Percentiles rank a stretch among this genome's conserved stretches.
These are phyloP conservation scores for Durio zibethinus DNA, from an alignment of 345 rosid species.

Conservation along the genomic window DNA sequence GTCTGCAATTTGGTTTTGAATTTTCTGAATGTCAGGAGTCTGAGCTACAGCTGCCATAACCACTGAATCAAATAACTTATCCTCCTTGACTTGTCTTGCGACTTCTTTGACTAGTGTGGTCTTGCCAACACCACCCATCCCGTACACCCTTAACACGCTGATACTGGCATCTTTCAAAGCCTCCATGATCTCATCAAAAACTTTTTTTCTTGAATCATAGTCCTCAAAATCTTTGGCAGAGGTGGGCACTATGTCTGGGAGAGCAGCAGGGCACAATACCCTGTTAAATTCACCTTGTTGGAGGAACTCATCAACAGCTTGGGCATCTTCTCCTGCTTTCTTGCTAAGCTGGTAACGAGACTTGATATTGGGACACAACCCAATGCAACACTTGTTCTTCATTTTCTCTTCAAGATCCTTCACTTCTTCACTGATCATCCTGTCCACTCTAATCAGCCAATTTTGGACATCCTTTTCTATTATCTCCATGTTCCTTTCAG, in stretches of 20 bases:
- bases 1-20: conserved; percentile 9
- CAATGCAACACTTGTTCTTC: background rate
- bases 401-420: background rate
- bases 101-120: conserved; percentile 14
- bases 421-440: background rate
- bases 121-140: conserved; percentile 25
- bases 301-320: too few species aligned
- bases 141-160: conserved; percentile 15
- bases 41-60: conserved; percentile 1
- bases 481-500: background rate
- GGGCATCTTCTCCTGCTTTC: background rate
- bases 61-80: conserved; percentile 15
- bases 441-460: background rate
- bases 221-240: too few species aligned
- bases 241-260: too few species aligned
- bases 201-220: too few species aligned
- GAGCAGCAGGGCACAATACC: too few species aligned
- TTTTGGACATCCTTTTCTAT: background rate
- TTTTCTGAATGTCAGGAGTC: background rate
- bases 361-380: background rate
- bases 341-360: background rate
- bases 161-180: too few species aligned
- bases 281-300: too few species aligned
- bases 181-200: too few species aligned
- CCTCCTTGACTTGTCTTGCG: background rate